Percentiles rank a stretch among this genome's conserved stretches.
Conservation (phyloP, 176 grass and related monocot genomes). For the Elymus sibiricus region DNA sequence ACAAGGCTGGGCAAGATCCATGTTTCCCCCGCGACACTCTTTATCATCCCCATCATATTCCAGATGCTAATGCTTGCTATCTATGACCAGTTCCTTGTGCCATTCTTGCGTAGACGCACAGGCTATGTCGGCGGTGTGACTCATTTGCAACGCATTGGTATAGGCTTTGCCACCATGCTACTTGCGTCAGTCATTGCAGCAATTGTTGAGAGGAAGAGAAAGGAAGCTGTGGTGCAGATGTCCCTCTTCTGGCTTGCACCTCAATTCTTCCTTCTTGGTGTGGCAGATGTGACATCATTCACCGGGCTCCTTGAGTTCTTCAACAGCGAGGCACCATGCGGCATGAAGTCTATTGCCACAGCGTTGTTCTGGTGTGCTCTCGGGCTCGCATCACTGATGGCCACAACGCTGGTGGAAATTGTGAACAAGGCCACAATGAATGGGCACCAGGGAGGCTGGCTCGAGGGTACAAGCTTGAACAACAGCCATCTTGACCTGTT, state of each 20-base stretch:
- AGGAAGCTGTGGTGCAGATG: constrained; percentile 40
- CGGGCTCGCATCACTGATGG: constrained; percentile 46
- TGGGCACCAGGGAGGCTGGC: constrained; percentile 47
- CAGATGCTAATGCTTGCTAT: constrained; percentile 51
- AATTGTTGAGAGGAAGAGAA: constrained; percentile 38
- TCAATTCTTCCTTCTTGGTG: constrained; percentile 55
- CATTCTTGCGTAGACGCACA: constrained; percentile 34
- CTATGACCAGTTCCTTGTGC: constrained; percentile 45
- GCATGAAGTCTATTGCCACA: constrained; percentile 62
- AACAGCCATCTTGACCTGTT: constrained; percentile 60
- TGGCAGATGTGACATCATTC: constrained; percentile 59
- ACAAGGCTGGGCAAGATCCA: constrained; percentile 48
- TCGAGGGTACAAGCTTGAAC: constrained; percentile 56
- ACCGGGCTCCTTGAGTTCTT: constrained; percentile 76
- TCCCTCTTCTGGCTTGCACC: constrained; percentile 53
- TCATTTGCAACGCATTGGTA: constrained; percentile 36
- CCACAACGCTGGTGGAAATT: constrained; percentile 37
- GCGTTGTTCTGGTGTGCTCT: constrained; percentile 61
- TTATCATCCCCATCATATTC: constrained; percentile 43
- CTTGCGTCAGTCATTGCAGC: constrained; percentile 33
- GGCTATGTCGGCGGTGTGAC: constrained; percentile 41
- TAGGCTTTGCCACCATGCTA: constrained; percentile 40
- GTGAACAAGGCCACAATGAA: constrained; percentile 48
- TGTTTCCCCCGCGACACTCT: constrained; percentile 53
- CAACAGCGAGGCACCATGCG: constrained; percentile 46